Conservation (phyloP, 371 early-diverging fungal genomes). For the Actinomortierella wolfii region DNA sequence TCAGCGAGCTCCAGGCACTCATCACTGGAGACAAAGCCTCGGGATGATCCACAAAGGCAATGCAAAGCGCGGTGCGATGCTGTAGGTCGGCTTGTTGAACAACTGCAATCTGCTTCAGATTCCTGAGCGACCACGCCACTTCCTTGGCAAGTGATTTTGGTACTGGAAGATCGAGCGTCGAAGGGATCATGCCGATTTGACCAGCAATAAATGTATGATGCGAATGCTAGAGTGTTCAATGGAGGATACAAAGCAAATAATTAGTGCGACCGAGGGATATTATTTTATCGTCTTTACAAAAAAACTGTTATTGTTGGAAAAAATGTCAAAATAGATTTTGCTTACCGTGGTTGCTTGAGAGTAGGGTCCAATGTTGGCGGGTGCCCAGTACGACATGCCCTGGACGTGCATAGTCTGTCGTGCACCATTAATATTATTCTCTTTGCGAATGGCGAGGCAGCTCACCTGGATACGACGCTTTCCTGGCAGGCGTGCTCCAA, state of each 20-base stretch:
- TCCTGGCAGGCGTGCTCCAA: slow-evolving; percentile 51
- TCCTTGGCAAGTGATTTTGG: slow-evolving; percentile 37
- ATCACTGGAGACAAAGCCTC: slow-evolving; percentile 38
- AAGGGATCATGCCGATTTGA: slow-evolving; percentile 77
- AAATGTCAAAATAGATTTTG: too few relatives aligned
- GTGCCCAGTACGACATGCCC: slow-evolving; percentile 85
- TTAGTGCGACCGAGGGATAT: too few relatives aligned
- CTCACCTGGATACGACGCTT: slow-evolving; percentile 62
- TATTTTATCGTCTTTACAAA: too few relatives aligned
- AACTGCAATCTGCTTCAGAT: slow-evolving; percentile 50
- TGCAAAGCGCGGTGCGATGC: slow-evolving; percentile 47
- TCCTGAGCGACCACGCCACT: slow-evolving; percentile 52
- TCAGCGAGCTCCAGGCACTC: slow-evolving; percentile 46
- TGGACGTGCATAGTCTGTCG: slow-evolving; percentile 76
- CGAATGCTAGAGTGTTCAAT: slow-evolving; percentile 45
- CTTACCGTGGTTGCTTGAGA: slow-evolving; percentile 67
- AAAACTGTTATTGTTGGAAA: too few relatives aligned
- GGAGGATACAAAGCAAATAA: background rate
- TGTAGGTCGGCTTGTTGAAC: slow-evolving; percentile 38
- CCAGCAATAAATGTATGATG: slow-evolving; percentile 72
- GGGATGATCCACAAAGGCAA: slow-evolving; percentile 52
- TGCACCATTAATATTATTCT: slow-evolving; percentile 12
- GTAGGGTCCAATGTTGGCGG: slow-evolving; percentile 84
- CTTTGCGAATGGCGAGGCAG: slow-evolving; percentile 50
- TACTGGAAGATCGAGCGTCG: slow-evolving; percentile 58